A percentile compares a stretch with the other conserved stretches of the same genome.
Conservation (phyloP, 225 moss, liverwort and hornwort species). For the Pleurozium schreberi region DNA sequence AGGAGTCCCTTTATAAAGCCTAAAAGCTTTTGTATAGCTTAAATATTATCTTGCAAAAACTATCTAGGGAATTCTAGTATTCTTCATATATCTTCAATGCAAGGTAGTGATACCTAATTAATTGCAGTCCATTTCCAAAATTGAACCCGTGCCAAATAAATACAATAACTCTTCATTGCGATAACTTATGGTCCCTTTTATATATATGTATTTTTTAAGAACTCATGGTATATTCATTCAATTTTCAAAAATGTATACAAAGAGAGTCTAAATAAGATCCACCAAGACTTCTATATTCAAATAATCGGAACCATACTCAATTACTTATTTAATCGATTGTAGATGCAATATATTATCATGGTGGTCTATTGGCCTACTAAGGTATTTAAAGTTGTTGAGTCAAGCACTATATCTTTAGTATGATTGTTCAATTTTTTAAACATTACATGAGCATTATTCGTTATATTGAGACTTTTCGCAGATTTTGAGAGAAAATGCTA, state of each 20-base stretch:
- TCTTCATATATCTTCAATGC: no score
- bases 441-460: no score
- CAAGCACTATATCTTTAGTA: not conserved
- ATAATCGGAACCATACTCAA: not conserved
- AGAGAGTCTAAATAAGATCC: not conserved
- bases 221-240: not conserved
- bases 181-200: no score
- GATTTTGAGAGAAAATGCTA: no score
- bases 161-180: no score
- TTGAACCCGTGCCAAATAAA: no score
- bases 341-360: not conserved
- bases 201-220: no score
- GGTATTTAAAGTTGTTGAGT: not conserved
- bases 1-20: rapidly evolving
- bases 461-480: no score
- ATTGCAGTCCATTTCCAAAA: no score
- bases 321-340: not conserved
- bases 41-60: not conserved
- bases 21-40: not conserved
- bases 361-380: not conserved
- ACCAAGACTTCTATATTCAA: not conserved
- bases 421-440: not conserved
- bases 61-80: not conserved
- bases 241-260: not conserved
- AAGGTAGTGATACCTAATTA: no score